A percentile compares a stretch with the other conserved stretches of the same genome.
Conservation (phyloP, 495 filamentous ascomycete species). For the Penicillium manginii region DNA sequence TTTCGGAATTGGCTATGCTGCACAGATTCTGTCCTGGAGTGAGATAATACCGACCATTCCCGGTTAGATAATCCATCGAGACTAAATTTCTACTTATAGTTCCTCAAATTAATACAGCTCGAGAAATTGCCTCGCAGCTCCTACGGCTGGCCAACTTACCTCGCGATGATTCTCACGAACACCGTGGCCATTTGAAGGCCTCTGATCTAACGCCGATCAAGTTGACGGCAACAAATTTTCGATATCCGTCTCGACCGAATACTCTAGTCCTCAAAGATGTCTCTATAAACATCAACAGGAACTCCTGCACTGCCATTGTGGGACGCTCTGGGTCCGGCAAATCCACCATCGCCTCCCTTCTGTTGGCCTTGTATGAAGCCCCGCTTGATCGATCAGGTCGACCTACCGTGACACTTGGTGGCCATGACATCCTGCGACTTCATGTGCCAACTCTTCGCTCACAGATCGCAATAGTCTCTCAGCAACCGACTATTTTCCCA, state of each 20-base stretch:
- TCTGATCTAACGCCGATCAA: conserved; percentile 60
- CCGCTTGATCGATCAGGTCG: conserved; percentile 23
- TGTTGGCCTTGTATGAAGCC: conserved; percentile 68
- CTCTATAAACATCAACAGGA: conserved; percentile 59
- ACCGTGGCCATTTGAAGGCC: conserved; percentile 48
- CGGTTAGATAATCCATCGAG: neutral
- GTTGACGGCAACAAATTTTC: conserved; percentile 64
- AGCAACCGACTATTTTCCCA: conserved; percentile 78
- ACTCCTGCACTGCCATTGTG: conserved; percentile 73
- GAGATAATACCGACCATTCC: conserved; percentile 11
- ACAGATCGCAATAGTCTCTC: conserved; percentile 75
- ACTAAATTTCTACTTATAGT: conserved; percentile 41
- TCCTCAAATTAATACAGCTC: conserved; percentile 77
- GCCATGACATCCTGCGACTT: conserved; percentile 55
- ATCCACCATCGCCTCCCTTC: conserved; percentile 77
- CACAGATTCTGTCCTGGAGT: conserved; percentile 67
- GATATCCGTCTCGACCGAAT: conserved; percentile 64
- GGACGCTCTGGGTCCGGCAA: conserved; percentile 88
- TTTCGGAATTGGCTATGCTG: conserved; percentile 75
- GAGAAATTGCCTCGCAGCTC: conserved; percentile 71
- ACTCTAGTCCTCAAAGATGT: conserved; percentile 60
- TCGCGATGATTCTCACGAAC: conserved; percentile 59
- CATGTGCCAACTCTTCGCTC: conserved; percentile 67
- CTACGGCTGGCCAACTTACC: conserved; percentile 71
- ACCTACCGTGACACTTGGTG: conserved; percentile 58